Evolutionary conservation across 768 basidiomycete genomes (phyloP).

Genomic region (Neoboletus magnificus): DNA sequence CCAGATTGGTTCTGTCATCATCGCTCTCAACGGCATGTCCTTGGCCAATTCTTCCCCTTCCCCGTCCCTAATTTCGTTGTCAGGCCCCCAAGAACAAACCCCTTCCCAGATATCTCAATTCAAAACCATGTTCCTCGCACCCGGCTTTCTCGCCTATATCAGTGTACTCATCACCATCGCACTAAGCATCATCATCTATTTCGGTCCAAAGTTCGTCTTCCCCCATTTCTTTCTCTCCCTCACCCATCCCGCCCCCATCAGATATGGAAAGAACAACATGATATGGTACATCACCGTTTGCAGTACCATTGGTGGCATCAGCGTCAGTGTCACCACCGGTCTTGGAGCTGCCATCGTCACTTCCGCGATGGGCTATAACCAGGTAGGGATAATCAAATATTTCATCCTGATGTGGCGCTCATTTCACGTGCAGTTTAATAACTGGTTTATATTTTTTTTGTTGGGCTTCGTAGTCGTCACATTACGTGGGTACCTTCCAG

Average conservation of each 20-base stretch:
- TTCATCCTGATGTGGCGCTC: neutral
- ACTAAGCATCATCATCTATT: slow-evolving; percentile 74
- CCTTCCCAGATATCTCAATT: slow-evolving; percentile 71
- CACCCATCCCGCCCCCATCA: slow-evolving; percentile 19
- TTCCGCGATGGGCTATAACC: slow-evolving; percentile 69
- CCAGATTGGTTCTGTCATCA: slow-evolving; percentile 81
- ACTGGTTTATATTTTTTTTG: slow-evolving; percentile 91
- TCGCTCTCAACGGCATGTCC: slow-evolving; percentile 78
- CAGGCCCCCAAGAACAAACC: slow-evolving; percentile 67
- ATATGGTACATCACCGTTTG: slow-evolving; percentile 94
- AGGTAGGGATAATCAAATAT: slow-evolving; percentile 43
- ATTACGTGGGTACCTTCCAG: slow-evolving; percentile 49
- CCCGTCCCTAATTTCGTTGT: neutral
- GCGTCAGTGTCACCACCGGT: slow-evolving; percentile 92
- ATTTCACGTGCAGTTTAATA: slow-evolving; percentile 63
- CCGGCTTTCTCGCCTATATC: slow-evolving; percentile 75
- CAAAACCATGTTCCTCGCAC: slow-evolving; percentile 73
- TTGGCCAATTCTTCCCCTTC: neutral
- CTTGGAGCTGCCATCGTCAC: slow-evolving; percentile 89
- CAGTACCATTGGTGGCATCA: slow-evolving; percentile 94
- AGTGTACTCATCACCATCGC: slow-evolving; percentile 61
- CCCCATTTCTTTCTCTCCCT: neutral
- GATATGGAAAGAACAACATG: slow-evolving; percentile 91
- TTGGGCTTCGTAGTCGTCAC: slow-evolving; percentile 81
- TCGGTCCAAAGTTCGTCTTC: slow-evolving; percentile 65